Base-by-base conservation (phyloP, 106 monocot species). In the Dactylorhiza incarnata region DNA sequence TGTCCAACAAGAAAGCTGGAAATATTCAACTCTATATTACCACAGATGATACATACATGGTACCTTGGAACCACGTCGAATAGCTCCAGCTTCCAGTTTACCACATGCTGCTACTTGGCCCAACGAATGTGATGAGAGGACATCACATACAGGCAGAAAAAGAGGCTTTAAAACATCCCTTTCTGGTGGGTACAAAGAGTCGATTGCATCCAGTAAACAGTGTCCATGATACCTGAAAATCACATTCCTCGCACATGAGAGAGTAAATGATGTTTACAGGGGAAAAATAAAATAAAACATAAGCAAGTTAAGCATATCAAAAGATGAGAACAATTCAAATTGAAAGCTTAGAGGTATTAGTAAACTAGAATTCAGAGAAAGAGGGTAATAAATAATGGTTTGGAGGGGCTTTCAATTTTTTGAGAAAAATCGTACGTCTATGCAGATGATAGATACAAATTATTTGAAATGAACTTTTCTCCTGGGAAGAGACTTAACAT, bases 141-240 rank as follows among this genome's bases (percentile, higher is more conserved):
- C 82, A 80, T 96, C 96, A 89, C 93, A 96, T 74, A 96, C 89
- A 63, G 96, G 96, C 50, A 96, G 69, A 68, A 89, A 78, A 68
- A 96, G 79, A 19, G 96, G 93, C 83, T 93, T 93, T 43, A 78
- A 87, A 47, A 84, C 45, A 49, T 96, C 87, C 55, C 93, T 80
- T 56, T 68, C 62, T 68, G 90, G 90, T 75, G 79, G 79, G 9
- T 83, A 80, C 52, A 96, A 55, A 61, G 85, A 81, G 62, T 96
- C 91, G 56, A 96, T 84, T 8, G 93, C 87, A 78, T 89, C 91
- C 77, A 96, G 68, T 20, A 96, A 83, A 74, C 89, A 89, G 45
- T 48, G 70, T 19, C 89, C 96, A 61, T 78, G 14, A 63, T 96
- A 93, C 96, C 96, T 96, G 81, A 20, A 43, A 66, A 66, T 23